Conservation (phyloP, 495 filamentous ascomycete genomes). For the Daldinia vernicosa region DNA sequence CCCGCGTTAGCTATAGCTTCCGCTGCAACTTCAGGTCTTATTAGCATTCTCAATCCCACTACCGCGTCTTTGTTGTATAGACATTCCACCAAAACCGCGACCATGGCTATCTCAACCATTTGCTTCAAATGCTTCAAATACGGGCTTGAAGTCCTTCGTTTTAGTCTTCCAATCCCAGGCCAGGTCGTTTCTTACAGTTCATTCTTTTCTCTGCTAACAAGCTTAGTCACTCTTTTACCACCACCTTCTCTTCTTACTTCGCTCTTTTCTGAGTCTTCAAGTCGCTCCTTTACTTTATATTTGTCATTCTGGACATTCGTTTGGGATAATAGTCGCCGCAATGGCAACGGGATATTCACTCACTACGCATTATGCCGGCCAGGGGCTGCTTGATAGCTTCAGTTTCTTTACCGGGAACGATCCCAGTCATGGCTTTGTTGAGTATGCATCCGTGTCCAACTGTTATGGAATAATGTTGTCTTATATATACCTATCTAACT, state of each 20-base stretch:
- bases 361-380: conserved; percentile 45
- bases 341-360: conserved; percentile 46
- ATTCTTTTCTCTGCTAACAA: conserved; percentile 26
- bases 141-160: neutral
- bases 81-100: conserved; percentile 39
- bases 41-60: conserved; percentile 41
- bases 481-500: conserved; percentile 14
- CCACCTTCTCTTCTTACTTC: conserved; percentile 19
- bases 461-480: neutral
- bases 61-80: conserved; percentile 37
- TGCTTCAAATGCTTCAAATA: conserved; percentile 42
- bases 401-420: conserved; percentile 45
- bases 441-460: conserved; percentile 31
- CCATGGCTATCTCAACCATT: conserved; percentile 13
- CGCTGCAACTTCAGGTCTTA: conserved; percentile 33
- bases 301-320: conserved; percentile 6
- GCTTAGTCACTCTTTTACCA: conserved; percentile 40
- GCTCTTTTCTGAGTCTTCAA: conserved; percentile 21
- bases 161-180: conserved; percentile 6
- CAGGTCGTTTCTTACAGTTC: conserved; percentile 25
- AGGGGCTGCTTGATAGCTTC: conserved; percentile 47
- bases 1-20: conserved; percentile 25
- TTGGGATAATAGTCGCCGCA: conserved; percentile 1
- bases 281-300: conserved; percentile 37
- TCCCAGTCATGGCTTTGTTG: conserved; percentile 43